Evolutionary conservation across 2,329 filamentous ascomycete genomes (phyloP), one percentile per base, ranked within the genome.

Genomic region (Hypoxylon sp.): DNA sequence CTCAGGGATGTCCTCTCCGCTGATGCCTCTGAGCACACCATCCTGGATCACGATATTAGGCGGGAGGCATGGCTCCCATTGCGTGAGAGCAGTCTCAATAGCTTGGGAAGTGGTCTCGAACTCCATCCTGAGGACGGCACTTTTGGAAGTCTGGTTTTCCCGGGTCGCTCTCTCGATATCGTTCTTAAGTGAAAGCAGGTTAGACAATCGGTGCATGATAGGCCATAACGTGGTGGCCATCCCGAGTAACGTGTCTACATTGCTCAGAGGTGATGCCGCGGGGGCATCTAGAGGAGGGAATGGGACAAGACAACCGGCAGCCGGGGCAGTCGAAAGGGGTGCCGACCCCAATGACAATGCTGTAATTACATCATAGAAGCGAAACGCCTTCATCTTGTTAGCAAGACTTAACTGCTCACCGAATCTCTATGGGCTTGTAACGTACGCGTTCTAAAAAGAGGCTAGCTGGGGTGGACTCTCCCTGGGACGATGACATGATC

Each of bases 281-380:
- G 78, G 76, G 2, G 82, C 79, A 58, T 84, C 79, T n/a, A 82
- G 73, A 1, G 82, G 80, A 14, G 84, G 80, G 38, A 84, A 78
- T 0, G 83, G 82, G 2, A 82, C 74, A 2, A 84, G 78, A 22
- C 81, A 80, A 14, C 81, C 80, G 4, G 80, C 79, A 11, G 81
- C 80, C 2, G 84, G 82, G 2, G 83, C 80, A 11, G 78, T 81
- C 1, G 85, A 84, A 11, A 88, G 79, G 1, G 87, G 86, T 3
- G 85, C 79, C 11, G 84, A 87, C 57, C 86, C 86, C 52, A 89
- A 82, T 0, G 87, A 89, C 28, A 90, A 77, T 1, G 87, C 87
- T 4, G 87, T 84, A 59, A 89, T 89, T 20, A 89, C 87, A 72
- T 89, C 87, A 76, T 89, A 89, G 70, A 89, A 89, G 4, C 85